phyloP scores from a whole-genome alignment of 768 basidiomycete genomes.

The Panus rudis region DNA sequence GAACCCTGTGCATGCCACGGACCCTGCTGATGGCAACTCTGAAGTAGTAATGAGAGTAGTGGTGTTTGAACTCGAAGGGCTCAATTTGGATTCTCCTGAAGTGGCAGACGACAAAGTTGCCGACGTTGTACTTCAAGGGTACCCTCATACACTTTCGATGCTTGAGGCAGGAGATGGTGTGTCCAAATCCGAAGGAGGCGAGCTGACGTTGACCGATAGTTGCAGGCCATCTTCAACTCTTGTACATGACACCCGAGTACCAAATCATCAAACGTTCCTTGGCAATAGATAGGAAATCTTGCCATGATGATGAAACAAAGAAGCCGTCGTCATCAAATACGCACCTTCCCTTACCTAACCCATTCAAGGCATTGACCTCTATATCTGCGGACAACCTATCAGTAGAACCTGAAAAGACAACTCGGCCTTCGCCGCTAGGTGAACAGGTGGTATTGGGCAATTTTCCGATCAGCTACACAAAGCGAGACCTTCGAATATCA shows the following conservation, averaged over 20 bases:
- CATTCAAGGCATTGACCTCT: conserved; percentile 50
- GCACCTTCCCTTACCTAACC: conserved; percentile 47
- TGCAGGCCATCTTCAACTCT: conserved; percentile 33
- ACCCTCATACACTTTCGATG: conserved; percentile 29
- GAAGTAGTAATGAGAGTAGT: conserved; percentile 34
- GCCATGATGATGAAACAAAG: no score
- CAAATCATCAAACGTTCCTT: no score
- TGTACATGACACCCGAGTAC: conserved; percentile 36
- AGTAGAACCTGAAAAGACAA: conserved; percentile 14
- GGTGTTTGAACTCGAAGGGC: conserved; percentile 36
- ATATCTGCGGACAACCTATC: conserved; percentile 42
- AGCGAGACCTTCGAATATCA: conserved; percentile 23
- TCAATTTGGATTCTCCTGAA: no score
- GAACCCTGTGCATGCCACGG: no score
- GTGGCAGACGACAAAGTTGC: no score
- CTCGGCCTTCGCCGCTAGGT: conserved; percentile 20
- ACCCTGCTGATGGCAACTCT: conserved; percentile 10
- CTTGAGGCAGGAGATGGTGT: no score
- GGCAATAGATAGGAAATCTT: no score
- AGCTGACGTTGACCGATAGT: no score
- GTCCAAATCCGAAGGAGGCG: no score
- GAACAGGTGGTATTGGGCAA: conserved; percentile 29
- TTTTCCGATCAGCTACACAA: conserved; percentile 20
- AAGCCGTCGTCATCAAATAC: conserved; percentile 22
- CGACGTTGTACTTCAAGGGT: conserved; percentile 17